These are phyloP conservation scores for Flammula alnicola DNA, from an alignment of 1,284 basidiomycete genomes.

Conservation along the genomic window DNA sequence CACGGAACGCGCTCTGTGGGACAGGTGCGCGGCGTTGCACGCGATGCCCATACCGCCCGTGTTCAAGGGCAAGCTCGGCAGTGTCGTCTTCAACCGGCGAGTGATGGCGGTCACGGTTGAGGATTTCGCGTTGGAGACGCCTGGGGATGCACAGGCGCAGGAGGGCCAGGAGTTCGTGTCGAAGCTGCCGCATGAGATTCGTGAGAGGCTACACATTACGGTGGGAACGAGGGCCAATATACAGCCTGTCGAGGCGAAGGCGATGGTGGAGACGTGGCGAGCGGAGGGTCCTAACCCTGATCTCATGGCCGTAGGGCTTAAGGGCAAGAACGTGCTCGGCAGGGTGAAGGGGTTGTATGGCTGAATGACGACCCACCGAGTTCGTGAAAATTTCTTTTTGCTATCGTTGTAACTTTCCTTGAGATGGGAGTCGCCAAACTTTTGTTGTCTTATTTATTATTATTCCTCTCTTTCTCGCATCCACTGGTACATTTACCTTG, in stretches of 20 bases:
- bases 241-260: conserved; percentile 72
- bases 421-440: no score
- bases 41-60: conserved; percentile 48
- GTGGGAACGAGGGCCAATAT: conserved; percentile 76
- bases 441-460: no score
- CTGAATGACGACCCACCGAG: neutral
- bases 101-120: conserved; percentile 82
- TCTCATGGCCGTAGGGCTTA: conserved; percentile 20
- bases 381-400: no score
- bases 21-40: conserved; percentile 58
- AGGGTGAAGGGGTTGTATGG: conserved; percentile 9
- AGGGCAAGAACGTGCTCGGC: neutral
- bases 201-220: conserved; percentile 79
- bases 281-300: conserved; percentile 38
- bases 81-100: conserved; percentile 77
- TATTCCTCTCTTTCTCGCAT: no score
- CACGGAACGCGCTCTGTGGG: conserved; percentile 62
- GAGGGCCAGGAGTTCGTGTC: conserved; percentile 49
- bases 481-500: no score
- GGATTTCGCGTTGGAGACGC: conserved; percentile 47
- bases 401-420: no score
- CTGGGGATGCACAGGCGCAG: conserved; percentile 18
- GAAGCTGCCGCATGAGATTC: conserved; percentile 52
- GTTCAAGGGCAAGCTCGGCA: conserved; percentile 66
- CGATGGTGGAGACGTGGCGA: conserved; percentile 56